Base-by-base conservation (phyloP, 768 basidiomycete species). In the Sutorius australiensis region DNA sequence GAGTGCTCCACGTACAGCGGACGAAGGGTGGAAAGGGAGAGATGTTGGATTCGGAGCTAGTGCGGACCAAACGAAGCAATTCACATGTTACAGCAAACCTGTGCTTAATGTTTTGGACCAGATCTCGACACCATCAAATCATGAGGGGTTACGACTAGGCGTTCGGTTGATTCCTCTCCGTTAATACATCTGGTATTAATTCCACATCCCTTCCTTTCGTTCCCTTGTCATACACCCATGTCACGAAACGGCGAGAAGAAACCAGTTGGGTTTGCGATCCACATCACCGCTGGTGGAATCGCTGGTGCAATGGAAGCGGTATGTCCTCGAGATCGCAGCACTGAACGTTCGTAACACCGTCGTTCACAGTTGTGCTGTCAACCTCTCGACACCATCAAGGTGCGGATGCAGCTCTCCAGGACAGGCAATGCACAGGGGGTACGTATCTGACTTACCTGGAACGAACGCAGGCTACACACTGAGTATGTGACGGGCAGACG, bases 301-400 rank as follows among this genome's bases (percentile, higher is more conserved):
- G 95, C 94, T 24, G 95, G 95, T 41, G 87, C 87, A 44, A 91
- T 92, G 70, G 95, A 98, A 74, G 95, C 95, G 50, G 86, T 92
- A 54, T 61, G 87, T 49, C 13, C 34, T 33, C 38, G 31, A 6
- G 6, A 7, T 34, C 39, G 7, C 51, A 47, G 21, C 42, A 28
- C 24, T 5, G 16, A 37, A 39, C 1, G 8, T 6, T 2, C 51
- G 59, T 30, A 11, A 40, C 21, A 11, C 47, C 33, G 33, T 51
- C 37, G 16, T 21, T 24, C 28, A 36, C 27, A 92, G 89, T 67
- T 91, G 54, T 78, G 70, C 64, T 95, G 94, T 70, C 94, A 95
- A 67, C 94, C 94, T 11, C 83, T 98, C 40, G 97, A 99, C 69
- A 98, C 97, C 24, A 98, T 98, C 78, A 98, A 98, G 76, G 95